Evolutionary conservation across 2,329 filamentous ascomycete species (phyloP).

Genomic region (Epichloe sylvatica): DNA sequence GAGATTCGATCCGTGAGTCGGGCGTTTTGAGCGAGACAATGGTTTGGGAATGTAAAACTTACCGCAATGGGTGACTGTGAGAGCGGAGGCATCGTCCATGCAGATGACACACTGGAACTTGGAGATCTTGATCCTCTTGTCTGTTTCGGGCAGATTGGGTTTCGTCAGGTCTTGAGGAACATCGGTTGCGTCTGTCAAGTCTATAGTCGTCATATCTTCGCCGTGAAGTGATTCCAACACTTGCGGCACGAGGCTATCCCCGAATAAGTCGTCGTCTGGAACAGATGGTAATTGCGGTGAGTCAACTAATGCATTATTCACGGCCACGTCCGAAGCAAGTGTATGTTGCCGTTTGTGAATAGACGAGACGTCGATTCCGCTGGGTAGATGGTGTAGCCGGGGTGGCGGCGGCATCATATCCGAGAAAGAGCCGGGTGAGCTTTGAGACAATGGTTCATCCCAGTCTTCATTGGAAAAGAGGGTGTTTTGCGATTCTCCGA

Average conservation of each 20-base stretch:
- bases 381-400: background rate
- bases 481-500: conserved; percentile 14
- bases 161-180: conserved; percentile 30
- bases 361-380: conserved; percentile 4
- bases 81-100: conserved; percentile 44
- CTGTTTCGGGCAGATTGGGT: conserved; percentile 22
- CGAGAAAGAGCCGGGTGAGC: conserved; percentile 16
- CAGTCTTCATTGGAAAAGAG: conserved; percentile 17
- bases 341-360: conserved; percentile 15
- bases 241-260: conserved; percentile 8
- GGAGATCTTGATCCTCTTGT: conserved; percentile 37
- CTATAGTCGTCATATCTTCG: conserved; percentile 19
- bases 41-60: conserved; percentile 19
- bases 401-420: conserved; percentile 15
- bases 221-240: conserved; percentile 2
- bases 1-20: too few species aligned
- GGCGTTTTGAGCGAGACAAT: too few species aligned
- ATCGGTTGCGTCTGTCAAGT: conserved; percentile 27
- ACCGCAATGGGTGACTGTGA: conserved; percentile 56
- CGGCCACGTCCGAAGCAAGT: conserved; percentile 2
- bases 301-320: background rate
- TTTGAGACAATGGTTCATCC: conserved; percentile 14
- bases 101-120: conserved; percentile 53
- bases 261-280: conserved; percentile 17
- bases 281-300: background rate